Base-by-base conservation (phyloP, 2,329 filamentous ascomycete genomes). In the Septoria petroselini region DNA sequence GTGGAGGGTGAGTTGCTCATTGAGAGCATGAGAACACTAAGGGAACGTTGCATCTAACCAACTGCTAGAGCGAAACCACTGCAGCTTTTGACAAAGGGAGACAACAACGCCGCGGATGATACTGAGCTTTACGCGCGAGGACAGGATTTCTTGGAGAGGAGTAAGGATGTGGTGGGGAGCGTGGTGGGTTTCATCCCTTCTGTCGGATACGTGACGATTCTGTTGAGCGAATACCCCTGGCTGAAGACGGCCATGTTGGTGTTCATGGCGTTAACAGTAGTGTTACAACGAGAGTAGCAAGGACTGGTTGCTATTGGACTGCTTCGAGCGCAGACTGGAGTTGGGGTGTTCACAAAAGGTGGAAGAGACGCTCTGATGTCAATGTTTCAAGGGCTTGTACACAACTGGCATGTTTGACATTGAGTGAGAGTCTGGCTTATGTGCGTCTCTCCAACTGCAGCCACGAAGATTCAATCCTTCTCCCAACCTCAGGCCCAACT, bases 161-260 rank as follows among this genome's bases (percentile, higher is more conserved):
- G 53, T 25, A 80, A 86, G 66, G 91, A 97, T 66, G 91, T 98
- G 48, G 88, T 98, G 50, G 93, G 93, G 38, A 95, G 87, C 60
- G 93, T 97, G 5, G 76, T 93, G 8, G 93, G 81, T 30, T 98
- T 94, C 68, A 84, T 97, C 50, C 93, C 93, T 0, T 94, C 93
- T 64, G 90, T 97, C 11, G 93, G 93, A 59, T 97, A 97, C 66
- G 91, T 97, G 38, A 98, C 93, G 1, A 98, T 98, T 62, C 76
- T 97, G 70, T 76, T 98, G 55, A 93, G 88, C 56, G 93, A 98
- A 70, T 85, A 98, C 68, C 93, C 93, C 4, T 97, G 91, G 91
- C 70, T 97, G 62, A 98, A 98, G 80, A 94, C 88, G 35, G 91
- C 84, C 19, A 88, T 97, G 84, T 71, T 98, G 64, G 91, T 88